These are phyloP conservation scores for Malus sieversii DNA, from an alignment of 306 rosid genomes.

Conservation along the genomic window DNA sequence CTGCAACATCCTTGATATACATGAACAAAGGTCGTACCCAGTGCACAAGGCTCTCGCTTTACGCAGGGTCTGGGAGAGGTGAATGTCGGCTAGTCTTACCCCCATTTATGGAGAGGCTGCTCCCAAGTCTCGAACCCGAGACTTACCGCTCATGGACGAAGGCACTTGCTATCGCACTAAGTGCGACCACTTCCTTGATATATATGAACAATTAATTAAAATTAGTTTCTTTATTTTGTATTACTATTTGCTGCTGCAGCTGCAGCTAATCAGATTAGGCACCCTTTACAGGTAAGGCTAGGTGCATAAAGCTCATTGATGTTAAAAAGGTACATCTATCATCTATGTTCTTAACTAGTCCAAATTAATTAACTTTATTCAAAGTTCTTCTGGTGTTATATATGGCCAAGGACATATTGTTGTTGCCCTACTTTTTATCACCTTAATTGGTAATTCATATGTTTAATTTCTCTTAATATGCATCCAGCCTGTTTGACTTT, in stretches of 20 bases:
- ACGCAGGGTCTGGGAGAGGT: too few species aligned
- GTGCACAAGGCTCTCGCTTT: too few species aligned
- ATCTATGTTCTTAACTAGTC: neutral
- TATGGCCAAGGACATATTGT: constrained; percentile 1
- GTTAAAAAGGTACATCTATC: constrained; percentile 31
- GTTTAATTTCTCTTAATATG: neutral
- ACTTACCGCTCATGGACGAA: too few species aligned
- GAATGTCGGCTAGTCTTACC: too few species aligned
- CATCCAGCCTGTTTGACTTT: neutral
- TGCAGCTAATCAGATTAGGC: constrained; percentile 39
- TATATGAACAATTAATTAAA: neutral
- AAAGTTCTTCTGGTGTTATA: neutral
- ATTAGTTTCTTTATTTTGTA: neutral
- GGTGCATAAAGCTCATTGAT: constrained; percentile 40
- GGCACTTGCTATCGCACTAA: too few species aligned
- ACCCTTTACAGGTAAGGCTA: constrained; percentile 59
- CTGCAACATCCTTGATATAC: neutral
- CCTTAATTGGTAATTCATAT: neutral
- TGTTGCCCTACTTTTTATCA: neutral
- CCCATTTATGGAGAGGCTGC: too few species aligned
- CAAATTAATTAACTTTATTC: neutral
- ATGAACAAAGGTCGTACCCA: neutral
- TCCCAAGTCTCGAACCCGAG: too few species aligned
- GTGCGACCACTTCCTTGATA: neutral
- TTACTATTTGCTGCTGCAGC: constrained; percentile 35